A percentile compares a stretch with the other conserved stretches of the same genome.
phyloP scores from a whole-genome alignment of 352 stramenopile genomes.

The Globisporangium uncinulatum region DNA sequence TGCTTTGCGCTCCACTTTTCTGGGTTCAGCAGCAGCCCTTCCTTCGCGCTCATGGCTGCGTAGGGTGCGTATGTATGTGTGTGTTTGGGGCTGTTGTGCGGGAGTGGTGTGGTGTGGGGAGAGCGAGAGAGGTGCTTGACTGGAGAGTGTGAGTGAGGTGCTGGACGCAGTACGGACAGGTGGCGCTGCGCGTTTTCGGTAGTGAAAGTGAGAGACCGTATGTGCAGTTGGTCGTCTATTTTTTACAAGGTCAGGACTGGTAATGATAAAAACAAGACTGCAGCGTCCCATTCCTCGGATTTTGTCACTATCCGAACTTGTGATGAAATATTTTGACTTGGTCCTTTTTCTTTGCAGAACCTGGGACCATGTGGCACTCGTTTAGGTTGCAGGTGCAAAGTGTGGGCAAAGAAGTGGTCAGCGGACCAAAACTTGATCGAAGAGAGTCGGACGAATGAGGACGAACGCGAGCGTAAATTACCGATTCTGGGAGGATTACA shows the following conservation, averaged over 20 bases:
- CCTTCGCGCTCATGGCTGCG: slow-evolving; percentile 86
- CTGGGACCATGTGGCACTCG: not conserved
- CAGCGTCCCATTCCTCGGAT: not conserved
- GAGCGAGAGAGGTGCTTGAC: too few species aligned
- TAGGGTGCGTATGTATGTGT: slow-evolving; percentile 25
- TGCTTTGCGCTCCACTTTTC: slow-evolving; percentile 77
- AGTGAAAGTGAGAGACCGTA: too few species aligned
- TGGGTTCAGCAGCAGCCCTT: slow-evolving; percentile 68
- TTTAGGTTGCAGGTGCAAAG: not conserved
- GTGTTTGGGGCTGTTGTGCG: slow-evolving; percentile 28
- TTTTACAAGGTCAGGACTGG: not conserved
- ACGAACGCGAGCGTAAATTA: not conserved
- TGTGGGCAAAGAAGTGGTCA: not conserved
- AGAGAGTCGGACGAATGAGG: not conserved
- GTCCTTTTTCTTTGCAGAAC: not conserved
- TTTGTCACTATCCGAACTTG: not conserved
- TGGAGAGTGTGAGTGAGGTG: too few species aligned
- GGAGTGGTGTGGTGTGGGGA: not conserved
- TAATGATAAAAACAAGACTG: not conserved
- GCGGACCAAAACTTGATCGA: not conserved
- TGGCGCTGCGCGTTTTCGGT: too few species aligned
- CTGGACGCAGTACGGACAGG: too few species aligned
- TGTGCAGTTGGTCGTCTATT: too few species aligned
- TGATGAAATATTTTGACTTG: not conserved
- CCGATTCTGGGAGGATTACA: not conserved